These are phyloP conservation scores for Pseudomonodictys pantanalensis DNA, from an alignment of 495 filamentous ascomycete genomes.

Conservation along the genomic window DNA sequence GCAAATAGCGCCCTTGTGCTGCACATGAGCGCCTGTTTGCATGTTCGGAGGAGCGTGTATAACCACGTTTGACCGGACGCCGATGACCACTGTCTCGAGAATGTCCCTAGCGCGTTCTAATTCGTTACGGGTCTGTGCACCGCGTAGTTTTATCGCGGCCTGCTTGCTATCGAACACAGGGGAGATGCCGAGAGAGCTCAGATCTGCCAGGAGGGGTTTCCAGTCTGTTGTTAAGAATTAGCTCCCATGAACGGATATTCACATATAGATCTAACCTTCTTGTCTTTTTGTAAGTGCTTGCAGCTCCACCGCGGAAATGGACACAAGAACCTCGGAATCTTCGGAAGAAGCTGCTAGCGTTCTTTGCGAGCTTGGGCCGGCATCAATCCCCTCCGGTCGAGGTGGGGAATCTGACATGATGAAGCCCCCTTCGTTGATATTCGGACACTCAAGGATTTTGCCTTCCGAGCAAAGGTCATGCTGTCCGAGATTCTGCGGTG, in stretches of 20 bases:
- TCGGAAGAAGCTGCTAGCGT: background rate
- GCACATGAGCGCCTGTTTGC: background rate
- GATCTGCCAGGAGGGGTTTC: background rate
- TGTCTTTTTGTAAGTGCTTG: constrained; percentile 1
- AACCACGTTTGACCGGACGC: background rate
- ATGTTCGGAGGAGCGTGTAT: background rate
- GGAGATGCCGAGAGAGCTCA: background rate
- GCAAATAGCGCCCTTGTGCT: background rate
- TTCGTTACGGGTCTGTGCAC: background rate
- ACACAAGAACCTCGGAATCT: background rate
- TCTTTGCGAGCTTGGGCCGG: background rate
- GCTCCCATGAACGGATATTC: background rate
- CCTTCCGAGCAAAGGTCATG: too few species aligned
- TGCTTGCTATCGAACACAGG: background rate
- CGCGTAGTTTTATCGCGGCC: background rate
- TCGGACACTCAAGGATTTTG: too few species aligned
- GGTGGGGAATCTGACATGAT: too few species aligned
- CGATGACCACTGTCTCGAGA: background rate
- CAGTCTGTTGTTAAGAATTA: background rate
- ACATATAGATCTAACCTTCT: background rate
- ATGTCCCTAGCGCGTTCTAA: background rate
- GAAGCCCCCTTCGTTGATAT: too few species aligned
- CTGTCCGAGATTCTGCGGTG: too few species aligned
- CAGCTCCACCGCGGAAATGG: background rate
- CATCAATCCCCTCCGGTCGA: background rate